Conservation (phyloP, 805 yeast species). For the Ogataea nonfermentans region DNA sequence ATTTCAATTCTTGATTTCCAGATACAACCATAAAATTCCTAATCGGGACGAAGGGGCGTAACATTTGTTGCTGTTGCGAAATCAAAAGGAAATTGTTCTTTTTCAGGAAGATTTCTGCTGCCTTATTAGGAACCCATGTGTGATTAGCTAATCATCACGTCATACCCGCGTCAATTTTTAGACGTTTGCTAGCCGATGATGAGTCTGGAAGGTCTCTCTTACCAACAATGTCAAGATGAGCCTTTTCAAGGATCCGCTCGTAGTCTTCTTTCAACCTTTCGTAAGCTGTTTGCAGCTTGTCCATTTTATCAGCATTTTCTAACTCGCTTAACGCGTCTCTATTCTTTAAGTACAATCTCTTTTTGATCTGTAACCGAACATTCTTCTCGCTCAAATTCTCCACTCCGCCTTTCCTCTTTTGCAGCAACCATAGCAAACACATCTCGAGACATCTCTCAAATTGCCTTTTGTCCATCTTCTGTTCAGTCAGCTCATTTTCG, state of each 20-base stretch:
- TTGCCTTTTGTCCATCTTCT: constrained; percentile 76
- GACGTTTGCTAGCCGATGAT: constrained; percentile 8
- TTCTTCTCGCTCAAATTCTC: constrained; percentile 32
- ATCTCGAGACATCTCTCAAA: constrained; percentile 76
- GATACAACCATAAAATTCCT: constrained; percentile 18
- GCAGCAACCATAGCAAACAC: constrained; percentile 47
- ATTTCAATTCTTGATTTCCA: constrained; percentile 16
- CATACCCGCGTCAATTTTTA: constrained; percentile 6
- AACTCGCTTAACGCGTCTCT: constrained; percentile 70
- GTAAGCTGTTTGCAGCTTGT: constrained; percentile 75
- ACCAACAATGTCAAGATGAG: constrained; percentile 14
- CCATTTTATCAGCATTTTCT: constrained; percentile 60
- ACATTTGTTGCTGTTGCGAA: constrained; percentile 9
- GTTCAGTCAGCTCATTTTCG: constrained; percentile 34
- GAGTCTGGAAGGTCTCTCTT: constrained; percentile 16
- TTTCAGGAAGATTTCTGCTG: constrained; percentile 20
- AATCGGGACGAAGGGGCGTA: constrained; percentile 14
- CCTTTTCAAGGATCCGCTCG: constrained; percentile 46
- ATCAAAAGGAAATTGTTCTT: constrained; percentile 11
- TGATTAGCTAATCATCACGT: constrained; percentile 2
- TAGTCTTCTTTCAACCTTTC: constrained; percentile 70
- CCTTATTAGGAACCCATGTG: constrained; percentile 13
- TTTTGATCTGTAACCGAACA: constrained; percentile 64
- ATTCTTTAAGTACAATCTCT: constrained; percentile 74
- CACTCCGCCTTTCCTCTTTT: constrained; percentile 26